Conservation (phyloP, 2,329 filamentous ascomycete genomes). For the Alternaria viburni region DNA sequence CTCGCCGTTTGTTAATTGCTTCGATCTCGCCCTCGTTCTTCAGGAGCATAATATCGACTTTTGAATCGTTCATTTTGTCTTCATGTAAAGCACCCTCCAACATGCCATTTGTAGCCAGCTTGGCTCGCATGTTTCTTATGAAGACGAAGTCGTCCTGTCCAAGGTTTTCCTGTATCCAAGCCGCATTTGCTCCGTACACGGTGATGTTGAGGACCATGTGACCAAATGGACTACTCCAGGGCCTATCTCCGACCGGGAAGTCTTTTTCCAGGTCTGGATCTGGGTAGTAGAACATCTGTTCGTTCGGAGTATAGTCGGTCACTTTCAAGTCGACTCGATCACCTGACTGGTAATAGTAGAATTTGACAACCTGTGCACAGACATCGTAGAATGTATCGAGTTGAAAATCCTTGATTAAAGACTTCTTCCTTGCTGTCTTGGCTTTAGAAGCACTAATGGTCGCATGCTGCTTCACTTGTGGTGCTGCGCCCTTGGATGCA, state of each 20-base stretch:
- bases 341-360: slow-evolving; percentile 50
- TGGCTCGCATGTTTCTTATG: slow-evolving; percentile 76
- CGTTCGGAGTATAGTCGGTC: slow-evolving; percentile 56
- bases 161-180: slow-evolving; percentile 63
- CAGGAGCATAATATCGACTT: slow-evolving; percentile 61
- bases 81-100: slow-evolving; percentile 76
- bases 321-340: slow-evolving; percentile 38
- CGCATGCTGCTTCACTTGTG: slow-evolving; percentile 25
- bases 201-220: slow-evolving; percentile 74
- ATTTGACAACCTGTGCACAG: slow-evolving; percentile 72
- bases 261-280: slow-evolving; percentile 40
- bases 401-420: slow-evolving; percentile 68
- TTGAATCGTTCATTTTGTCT: slow-evolving; percentile 60
- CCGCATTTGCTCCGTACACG: slow-evolving; percentile 71
- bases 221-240: slow-evolving; percentile 79
- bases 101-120: slow-evolving; percentile 56
- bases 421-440: slow-evolving; percentile 42
- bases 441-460: slow-evolving; percentile 4
- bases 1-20: slow-evolving; percentile 62
- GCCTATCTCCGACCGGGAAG: slow-evolving; percentile 34
- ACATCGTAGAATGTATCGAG: slow-evolving; percentile 69
- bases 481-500: slow-evolving; percentile 19
- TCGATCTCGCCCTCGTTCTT: slow-evolving; percentile 11
- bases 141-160: slow-evolving; percentile 66
- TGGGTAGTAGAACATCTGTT: slow-evolving; percentile 64